Conservation (phyloP, 1,284 basidiomycete genomes). For the Rhodotorula sp. region DNA sequence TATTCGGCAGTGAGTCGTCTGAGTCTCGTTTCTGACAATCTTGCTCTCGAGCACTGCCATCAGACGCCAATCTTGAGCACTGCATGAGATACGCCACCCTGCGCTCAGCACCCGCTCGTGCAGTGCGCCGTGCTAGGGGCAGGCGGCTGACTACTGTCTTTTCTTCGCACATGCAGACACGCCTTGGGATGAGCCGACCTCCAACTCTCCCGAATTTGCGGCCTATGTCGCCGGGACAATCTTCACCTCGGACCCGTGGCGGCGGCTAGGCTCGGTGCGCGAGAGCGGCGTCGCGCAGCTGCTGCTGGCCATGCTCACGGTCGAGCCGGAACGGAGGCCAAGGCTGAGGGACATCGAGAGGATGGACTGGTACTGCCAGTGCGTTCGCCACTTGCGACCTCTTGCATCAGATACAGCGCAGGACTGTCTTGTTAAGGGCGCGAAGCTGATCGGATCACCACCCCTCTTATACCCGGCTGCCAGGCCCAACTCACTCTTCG, state of each 20-base stretch:
- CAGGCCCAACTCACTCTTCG: conserved; percentile 37
- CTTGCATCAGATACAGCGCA: background rate
- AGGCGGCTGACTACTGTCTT: too few species aligned
- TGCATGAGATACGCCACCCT: too few species aligned
- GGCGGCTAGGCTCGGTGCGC: conserved; percentile 56
- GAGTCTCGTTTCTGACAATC: background rate
- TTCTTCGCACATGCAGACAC: conserved; percentile 64
- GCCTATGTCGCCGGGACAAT: conserved; percentile 75
- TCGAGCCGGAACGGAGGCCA: conserved; percentile 71
- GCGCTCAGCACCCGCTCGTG: too few species aligned
- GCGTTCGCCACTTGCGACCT: conserved; percentile 34
- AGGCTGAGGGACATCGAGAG: conserved; percentile 67
- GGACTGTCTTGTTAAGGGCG: too few species aligned
- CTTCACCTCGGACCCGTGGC: conserved; percentile 80
- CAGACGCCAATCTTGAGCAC: too few species aligned
- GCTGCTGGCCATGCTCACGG: conserved; percentile 68
- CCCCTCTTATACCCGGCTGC: background rate
- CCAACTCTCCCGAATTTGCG: conserved; percentile 72
- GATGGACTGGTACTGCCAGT: conserved; percentile 81
- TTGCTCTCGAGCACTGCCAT: background rate
- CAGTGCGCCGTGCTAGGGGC: too few species aligned
- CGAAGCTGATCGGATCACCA: too few species aligned
- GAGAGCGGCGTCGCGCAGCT: conserved; percentile 59
- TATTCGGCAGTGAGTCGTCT: conserved; percentile 77
- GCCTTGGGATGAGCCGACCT: conserved; percentile 94